Percentiles rank a stretch among this genome's conserved stretches.
Evolutionary conservation across 2,329 filamentous ascomycete genomes (phyloP).

Genomic region (Colletotrichum graminicola): DNA sequence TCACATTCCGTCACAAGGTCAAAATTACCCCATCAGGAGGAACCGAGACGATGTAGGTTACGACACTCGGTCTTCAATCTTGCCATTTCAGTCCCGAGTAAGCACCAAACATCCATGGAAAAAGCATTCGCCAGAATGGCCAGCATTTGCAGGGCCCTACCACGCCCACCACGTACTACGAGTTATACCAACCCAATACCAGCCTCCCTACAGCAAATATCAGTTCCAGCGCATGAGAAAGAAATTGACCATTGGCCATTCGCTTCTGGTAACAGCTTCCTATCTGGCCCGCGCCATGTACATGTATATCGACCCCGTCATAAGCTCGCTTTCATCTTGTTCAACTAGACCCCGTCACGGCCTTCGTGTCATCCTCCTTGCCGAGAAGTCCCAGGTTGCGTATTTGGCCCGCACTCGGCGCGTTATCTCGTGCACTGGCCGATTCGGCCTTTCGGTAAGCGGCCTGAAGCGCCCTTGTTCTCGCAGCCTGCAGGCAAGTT

Average conservation of each 20-base stretch:
- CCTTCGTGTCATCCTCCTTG: constrained; percentile 83
- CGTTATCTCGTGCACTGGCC: constrained; percentile 81
- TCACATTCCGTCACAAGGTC: not conserved
- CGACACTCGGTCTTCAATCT: not conserved
- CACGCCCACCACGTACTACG: not conserved
- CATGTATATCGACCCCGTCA: constrained; percentile 44
- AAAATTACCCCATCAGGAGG: no score
- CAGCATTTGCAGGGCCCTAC: not conserved
- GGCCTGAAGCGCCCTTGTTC: constrained; percentile 81
- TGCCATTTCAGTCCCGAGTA: not conserved
- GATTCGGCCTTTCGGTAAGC: constrained; percentile 87
- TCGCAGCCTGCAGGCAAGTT: constrained; percentile 71
- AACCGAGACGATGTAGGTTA: not conserved
- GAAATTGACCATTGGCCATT: constrained; percentile 33
- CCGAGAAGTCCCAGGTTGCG: constrained; percentile 85
- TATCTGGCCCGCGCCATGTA: constrained; percentile 26
- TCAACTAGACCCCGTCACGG: constrained; percentile 59
- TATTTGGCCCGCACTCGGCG: constrained; percentile 87
- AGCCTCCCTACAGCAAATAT: not conserved
- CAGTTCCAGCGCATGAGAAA: constrained; percentile 5
- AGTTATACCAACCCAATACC: no score
- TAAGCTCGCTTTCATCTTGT: constrained; percentile 13
- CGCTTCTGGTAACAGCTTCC: constrained; percentile 24
- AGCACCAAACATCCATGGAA: not conserved
- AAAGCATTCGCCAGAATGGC: not conserved